Evolutionary conservation across 352 stramenopile species (phyloP), one percentile per base, ranked within the genome.

Genomic region (Globisporangium apiculatum): DNA sequence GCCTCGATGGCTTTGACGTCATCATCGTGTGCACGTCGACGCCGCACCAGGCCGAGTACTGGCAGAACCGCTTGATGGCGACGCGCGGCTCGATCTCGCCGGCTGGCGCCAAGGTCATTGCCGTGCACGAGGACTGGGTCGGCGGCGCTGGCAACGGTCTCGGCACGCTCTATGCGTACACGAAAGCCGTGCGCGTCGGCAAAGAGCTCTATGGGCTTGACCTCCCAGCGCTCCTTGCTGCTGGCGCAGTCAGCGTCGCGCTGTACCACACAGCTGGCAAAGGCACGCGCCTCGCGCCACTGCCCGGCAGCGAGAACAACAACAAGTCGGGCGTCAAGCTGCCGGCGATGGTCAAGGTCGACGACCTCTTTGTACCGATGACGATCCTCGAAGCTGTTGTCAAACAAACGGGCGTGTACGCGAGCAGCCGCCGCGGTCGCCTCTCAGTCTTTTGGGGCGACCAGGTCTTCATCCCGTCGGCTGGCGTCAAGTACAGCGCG

Each of bases 271-370:
- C 97, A 24, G 97, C 97, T 8, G 97, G 97, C 65, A 99, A 99
- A 73, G 97, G 96, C 48, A 99, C 97, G 54, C 91, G 97, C 24
- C 83, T 99, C 24, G 96, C 97, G 46, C 97, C 96, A 47, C 75
- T 99, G 42, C 95, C 96, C 7, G 97, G 96, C 43, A 96, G 84
- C 53, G 97, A 99, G 68, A 99, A 99, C 79, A 99, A 99, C 77
- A 99, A 99, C 83, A 99, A 99, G 77, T 97, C 96, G 31, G 97
- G 96, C 56, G 97, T 99, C 48, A 99, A 99, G 91, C 81, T 99
- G 37, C 96, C 96, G 4, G 91, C 96, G 48, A 97, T 94, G 69
- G 76, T 97, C 66, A 79, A 90, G 66, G 80, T 95, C 47, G 79
- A 83, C 58, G 84, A 94, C 38, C 79, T 86, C 52, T 82, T 83